Evolutionary conservation across 768 basidiomycete genomes (phyloP).

Genomic region (Amanita polypyramis): DNA sequence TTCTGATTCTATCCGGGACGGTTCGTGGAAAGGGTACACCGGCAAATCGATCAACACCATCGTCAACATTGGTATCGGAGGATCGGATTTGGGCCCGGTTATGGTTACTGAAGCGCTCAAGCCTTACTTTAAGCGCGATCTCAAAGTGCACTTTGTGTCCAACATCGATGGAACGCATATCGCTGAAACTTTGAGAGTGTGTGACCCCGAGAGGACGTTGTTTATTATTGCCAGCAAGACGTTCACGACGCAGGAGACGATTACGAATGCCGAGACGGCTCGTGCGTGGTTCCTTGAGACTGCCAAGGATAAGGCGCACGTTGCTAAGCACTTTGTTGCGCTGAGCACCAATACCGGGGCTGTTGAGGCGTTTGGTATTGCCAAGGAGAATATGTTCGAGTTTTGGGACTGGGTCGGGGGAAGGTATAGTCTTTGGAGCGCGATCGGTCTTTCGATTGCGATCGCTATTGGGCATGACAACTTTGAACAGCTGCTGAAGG

Average conservation of each 20-base stretch:
- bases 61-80: slow-evolving; percentile 99
- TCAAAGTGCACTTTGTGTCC: slow-evolving; percentile 83
- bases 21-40: slow-evolving; percentile 94
- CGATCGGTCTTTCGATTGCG: slow-evolving; percentile 93
- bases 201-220: slow-evolving; percentile 86
- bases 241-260: slow-evolving; percentile 99
- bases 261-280: slow-evolving; percentile 94
- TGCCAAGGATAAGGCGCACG: slow-evolving; percentile 82
- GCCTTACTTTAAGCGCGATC: slow-evolving; percentile 80
- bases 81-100: slow-evolving; percentile 94
- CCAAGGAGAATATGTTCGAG: slow-evolving; percentile 91
- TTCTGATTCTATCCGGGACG: slow-evolving; percentile 72
- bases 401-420: slow-evolving; percentile 99
- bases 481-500: slow-evolving; percentile 81
- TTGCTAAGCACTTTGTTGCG: slow-evolving; percentile 98
- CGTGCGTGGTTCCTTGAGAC: slow-evolving; percentile 85
- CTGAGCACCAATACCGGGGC: slow-evolving; percentile 93
- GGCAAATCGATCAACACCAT: slow-evolving; percentile 90
- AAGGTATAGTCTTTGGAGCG: slow-evolving; percentile 96
- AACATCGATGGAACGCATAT: slow-evolving; percentile 99
- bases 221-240: slow-evolving; percentile 99
- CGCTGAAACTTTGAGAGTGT: slow-evolving; percentile 72
- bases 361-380: slow-evolving; percentile 90
- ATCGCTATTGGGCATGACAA: slow-evolving; percentile 90
- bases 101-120: slow-evolving; percentile 99